These are phyloP conservation scores for Kazachstania sp. DNA, from an alignment of 1,139 yeast species.

Conservation along the genomic window DNA sequence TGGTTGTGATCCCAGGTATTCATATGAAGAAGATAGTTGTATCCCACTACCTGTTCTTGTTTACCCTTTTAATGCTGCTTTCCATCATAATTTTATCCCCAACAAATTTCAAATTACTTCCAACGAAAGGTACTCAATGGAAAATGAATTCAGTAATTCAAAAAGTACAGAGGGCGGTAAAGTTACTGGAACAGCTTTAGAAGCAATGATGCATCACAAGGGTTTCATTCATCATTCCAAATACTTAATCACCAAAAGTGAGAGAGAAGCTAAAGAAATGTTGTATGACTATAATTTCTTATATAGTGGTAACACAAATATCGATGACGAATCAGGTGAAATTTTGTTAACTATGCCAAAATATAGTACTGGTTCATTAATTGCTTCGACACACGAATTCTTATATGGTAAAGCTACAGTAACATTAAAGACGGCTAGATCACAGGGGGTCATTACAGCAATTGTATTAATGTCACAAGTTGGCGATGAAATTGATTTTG, in stretches of 20 bases:
- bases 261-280: slow-evolving; percentile 16
- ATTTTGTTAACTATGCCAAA: slow-evolving; percentile 29
- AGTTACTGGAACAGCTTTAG: slow-evolving; percentile 1
- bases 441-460: slow-evolving; percentile 72
- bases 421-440: slow-evolving; percentile 25
- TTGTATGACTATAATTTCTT: slow-evolving; percentile 23
- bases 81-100: slow-evolving; percentile 5
- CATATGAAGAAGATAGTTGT: slow-evolving; percentile 56
- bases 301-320: slow-evolving; percentile 25
- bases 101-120: slow-evolving; percentile 1
- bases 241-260: slow-evolving; percentile 18
- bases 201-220: slow-evolving; percentile 11
- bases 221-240: slow-evolving; percentile 23
- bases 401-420: slow-evolving; percentile 28
- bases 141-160: neutral
- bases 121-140: slow-evolving; percentile 4
- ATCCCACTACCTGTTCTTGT: slow-evolving; percentile 40
- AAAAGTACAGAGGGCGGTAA: neutral
- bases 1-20: slow-evolving; percentile 67
- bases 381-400: slow-evolving; percentile 26
- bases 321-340: slow-evolving; percentile 12
- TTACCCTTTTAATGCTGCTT: slow-evolving; percentile 29
- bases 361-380: slow-evolving; percentile 25
- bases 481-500: slow-evolving; percentile 87
- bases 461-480: slow-evolving; percentile 76